A percentile compares a stretch with the other conserved stretches of the same genome.
Evolutionary conservation across 2,329 filamentous ascomycete genomes (phyloP).

Genomic region (Colletotrichum sp.): DNA sequence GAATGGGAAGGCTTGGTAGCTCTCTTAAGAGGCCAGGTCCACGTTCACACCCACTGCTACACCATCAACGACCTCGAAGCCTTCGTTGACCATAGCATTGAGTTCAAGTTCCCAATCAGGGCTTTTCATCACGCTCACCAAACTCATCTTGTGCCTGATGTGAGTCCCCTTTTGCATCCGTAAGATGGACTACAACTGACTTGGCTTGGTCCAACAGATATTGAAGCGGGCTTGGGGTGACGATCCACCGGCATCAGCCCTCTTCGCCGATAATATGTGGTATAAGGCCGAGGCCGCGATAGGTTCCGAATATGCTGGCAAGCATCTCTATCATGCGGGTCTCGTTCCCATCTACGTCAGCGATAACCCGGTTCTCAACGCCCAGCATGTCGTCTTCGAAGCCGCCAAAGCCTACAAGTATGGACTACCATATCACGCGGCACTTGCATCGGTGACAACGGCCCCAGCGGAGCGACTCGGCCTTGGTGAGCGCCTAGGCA

Average conservation of each 20-base stretch:
- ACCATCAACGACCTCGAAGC: conserved; percentile 72
- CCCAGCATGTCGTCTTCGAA: conserved; percentile 72
- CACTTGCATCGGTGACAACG: conserved; percentile 62
- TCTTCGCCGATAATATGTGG: conserved; percentile 76
- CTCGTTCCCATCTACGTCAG: conserved; percentile 71
- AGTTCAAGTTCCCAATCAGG: conserved; percentile 70
- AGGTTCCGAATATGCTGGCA: conserved; percentile 70
- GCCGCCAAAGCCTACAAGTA: conserved; percentile 65
- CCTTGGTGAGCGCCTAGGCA: conserved; percentile 61
- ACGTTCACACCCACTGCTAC: conserved; percentile 76
- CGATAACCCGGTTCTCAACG: conserved; percentile 73
- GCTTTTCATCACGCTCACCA: conserved; percentile 76
- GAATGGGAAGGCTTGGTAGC: conserved; percentile 68
- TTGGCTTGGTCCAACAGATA: conserved; percentile 37
- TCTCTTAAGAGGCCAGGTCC: conserved; percentile 69
- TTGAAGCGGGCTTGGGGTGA: conserved; percentile 61
- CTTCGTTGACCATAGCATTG: conserved; percentile 72
- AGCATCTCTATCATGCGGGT: conserved; percentile 67
- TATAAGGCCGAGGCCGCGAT: conserved; percentile 73
- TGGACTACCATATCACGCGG: conserved; percentile 64
- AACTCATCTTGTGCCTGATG: conserved; percentile 69
- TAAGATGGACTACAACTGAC: not conserved
- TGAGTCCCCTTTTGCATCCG: conserved; percentile 27
- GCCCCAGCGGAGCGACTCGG: conserved; percentile 64
- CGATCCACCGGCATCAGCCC: conserved; percentile 57